These are phyloP conservation scores for Marasmius tenuissimus DNA, from an alignment of 1,284 basidiomycete genomes.

Conservation along the genomic window DNA sequence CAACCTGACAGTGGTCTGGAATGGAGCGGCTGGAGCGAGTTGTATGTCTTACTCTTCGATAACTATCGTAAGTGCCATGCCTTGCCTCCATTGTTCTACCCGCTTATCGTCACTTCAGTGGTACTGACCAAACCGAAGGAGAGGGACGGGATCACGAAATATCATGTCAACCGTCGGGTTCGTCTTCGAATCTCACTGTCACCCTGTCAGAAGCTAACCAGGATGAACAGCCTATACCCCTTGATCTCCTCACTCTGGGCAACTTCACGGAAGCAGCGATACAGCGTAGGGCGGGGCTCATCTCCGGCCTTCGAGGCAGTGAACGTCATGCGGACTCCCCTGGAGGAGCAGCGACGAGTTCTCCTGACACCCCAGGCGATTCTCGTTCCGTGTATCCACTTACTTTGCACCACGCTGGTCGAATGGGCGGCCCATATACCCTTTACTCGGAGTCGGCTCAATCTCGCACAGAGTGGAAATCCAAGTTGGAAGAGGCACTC, in stretches of 20 bases:
- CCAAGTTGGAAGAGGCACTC: slow-evolving; percentile 86
- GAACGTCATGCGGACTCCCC: slow-evolving; percentile 30
- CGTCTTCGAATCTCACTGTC: not conserved
- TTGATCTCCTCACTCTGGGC: slow-evolving; percentile 79
- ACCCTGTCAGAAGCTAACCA: not conserved
- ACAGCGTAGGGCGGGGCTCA: slow-evolving; percentile 60
- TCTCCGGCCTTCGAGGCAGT: slow-evolving; percentile 49
- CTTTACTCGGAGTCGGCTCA: slow-evolving; percentile 82
- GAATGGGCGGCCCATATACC: slow-evolving; percentile 77
- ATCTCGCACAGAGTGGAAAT: slow-evolving; percentile 83
- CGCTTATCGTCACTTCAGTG: slow-evolving; percentile 46
- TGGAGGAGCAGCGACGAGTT: slow-evolving; percentile 16
- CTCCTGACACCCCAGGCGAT: slow-evolving; percentile 49
- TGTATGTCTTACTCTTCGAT: slow-evolving; percentile 88
- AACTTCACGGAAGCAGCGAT: slow-evolving; percentile 76
- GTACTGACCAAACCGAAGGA: slow-evolving; percentile 85
- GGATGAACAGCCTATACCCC: slow-evolving; percentile 71
- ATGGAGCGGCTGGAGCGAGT: slow-evolving; percentile 81
- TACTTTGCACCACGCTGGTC: slow-evolving; percentile 81
- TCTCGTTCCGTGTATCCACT: slow-evolving; percentile 78
- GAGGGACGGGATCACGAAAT: slow-evolving; percentile 70
- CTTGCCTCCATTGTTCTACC: not conserved
- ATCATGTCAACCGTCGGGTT: slow-evolving; percentile 78
- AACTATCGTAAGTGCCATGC: slow-evolving; percentile 72
- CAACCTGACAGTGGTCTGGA: slow-evolving; percentile 83